Conservation (phyloP, 2,329 filamentous ascomycete species). For the Ilyonectria robusta region DNA sequence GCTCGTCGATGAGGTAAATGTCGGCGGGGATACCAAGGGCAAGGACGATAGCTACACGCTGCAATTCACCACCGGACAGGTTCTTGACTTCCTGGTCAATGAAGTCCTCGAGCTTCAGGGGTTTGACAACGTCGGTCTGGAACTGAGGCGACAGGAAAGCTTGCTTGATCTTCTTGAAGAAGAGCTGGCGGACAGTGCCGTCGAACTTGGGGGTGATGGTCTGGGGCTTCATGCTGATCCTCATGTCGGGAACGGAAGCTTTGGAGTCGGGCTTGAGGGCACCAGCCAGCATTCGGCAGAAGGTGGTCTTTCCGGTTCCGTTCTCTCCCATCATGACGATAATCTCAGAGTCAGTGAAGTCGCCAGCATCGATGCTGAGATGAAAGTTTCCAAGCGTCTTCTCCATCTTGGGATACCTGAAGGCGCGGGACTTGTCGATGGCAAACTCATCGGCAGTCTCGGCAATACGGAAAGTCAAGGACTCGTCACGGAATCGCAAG, state of each 20-base stretch:
- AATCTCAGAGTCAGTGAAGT: conserved; percentile 98
- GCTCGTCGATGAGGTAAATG: conserved; percentile 99
- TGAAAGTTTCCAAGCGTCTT: conserved; percentile 94
- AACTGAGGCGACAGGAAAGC: conserved; percentile 97
- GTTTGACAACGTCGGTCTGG: conserved; percentile 99
- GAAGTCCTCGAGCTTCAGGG: conserved; percentile 98
- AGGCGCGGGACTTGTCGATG: conserved; percentile 86
- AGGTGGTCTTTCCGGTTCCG: conserved; percentile 98
- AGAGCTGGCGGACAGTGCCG: conserved; percentile 95
- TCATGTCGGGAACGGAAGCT: conserved; percentile 88
- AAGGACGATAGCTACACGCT: conserved; percentile 97
- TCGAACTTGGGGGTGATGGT: conserved; percentile 99
- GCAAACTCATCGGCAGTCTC: conserved; percentile 92
- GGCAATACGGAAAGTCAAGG: conserved; percentile 92
- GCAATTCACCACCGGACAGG: conserved; percentile 98
- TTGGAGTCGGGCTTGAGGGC: conserved; percentile 90
- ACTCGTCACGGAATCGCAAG: conserved; percentile 97
- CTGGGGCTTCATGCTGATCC: conserved; percentile 99
- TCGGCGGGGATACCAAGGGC: conserved; percentile 96
- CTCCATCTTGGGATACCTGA: conserved; percentile 90
- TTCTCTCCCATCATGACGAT: conserved; percentile 99
- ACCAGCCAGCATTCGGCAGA: conserved; percentile 96
- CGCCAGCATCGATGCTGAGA: conserved; percentile 83
- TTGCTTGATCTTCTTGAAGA: conserved; percentile 99
- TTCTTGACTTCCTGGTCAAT: conserved; percentile 99